These are phyloP conservation scores for Curvularia sp. DNA, from an alignment of 2,329 filamentous ascomycete species.

Conservation along the genomic window DNA sequence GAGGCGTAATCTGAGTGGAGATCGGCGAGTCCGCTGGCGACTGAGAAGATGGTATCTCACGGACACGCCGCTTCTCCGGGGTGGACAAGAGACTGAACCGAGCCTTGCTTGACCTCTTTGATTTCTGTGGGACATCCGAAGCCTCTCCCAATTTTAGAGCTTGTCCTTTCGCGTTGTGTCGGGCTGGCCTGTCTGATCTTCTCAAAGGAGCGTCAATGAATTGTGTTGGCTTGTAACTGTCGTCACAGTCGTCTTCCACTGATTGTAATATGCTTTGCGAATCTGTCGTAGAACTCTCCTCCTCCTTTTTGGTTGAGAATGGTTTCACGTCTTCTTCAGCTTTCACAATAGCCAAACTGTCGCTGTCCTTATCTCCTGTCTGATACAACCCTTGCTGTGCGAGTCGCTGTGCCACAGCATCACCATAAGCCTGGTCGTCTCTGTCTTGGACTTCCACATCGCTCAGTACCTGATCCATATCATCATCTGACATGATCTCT, in stretches of 20 bases:
- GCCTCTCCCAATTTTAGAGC: neutral
- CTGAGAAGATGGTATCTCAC: conserved; percentile 48
- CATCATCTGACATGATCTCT: conserved; percentile 30
- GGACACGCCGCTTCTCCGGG: conserved; percentile 41
- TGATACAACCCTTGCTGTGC: conserved; percentile 28
- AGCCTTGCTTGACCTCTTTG: conserved; percentile 18
- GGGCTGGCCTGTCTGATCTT: conserved; percentile 21
- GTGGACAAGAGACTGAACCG: conserved; percentile 44
- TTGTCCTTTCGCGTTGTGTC: neutral
- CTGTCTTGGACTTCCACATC: conserved; percentile 27
- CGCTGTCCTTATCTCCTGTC: neutral
- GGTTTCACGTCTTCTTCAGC: neutral
- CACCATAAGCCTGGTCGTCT: conserved; percentile 21
- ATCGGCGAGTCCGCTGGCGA: conserved; percentile 43
- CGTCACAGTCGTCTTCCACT: conserved; percentile 26
- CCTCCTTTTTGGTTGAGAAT: neutral
- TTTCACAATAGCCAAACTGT: neutral
- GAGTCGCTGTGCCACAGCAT: conserved; percentile 27
- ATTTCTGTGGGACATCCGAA: neutral
- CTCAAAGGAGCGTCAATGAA: conserved; percentile 32
- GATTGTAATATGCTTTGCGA: conserved; percentile 12
- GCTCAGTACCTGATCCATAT: conserved; percentile 26
- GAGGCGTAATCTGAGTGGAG: conserved; percentile 37
- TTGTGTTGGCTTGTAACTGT: conserved; percentile 42
- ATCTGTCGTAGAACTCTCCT: neutral